phyloP scores from a whole-genome alignment of 1,284 basidiomycete species.

The Chalciporus sp. region DNA sequence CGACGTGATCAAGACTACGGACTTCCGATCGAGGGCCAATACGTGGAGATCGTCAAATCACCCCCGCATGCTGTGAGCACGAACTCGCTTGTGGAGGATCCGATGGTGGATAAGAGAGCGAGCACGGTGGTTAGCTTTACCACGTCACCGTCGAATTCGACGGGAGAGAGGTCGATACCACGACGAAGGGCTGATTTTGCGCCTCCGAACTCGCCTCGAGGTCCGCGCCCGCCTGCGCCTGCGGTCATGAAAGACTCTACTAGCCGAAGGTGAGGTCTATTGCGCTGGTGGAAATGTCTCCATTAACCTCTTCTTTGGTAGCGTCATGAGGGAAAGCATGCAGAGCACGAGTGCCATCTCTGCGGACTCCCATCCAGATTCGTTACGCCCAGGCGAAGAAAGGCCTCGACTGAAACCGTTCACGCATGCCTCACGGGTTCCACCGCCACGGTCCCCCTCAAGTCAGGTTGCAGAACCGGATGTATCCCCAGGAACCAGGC shows the following conservation, averaged over 20 bases:
- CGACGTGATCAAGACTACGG: slow-evolving; percentile 14
- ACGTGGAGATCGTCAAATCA: slow-evolving; percentile 30
- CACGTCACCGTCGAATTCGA: slow-evolving; percentile 64
- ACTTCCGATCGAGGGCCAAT: slow-evolving; percentile 34
- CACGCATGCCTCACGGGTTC: slow-evolving; percentile 68
- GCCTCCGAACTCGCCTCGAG: slow-evolving; percentile 46
- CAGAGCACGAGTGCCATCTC: slow-evolving; percentile 40
- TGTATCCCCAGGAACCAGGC: slow-evolving; percentile 33
- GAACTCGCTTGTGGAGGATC: slow-evolving; percentile 46
- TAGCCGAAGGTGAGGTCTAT: slow-evolving; percentile 27
- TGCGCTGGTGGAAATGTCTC: not conserved
- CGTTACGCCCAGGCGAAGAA: slow-evolving; percentile 30
- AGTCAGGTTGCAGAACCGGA: slow-evolving; percentile 31
- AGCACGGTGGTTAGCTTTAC: slow-evolving; percentile 49
- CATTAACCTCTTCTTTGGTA: slow-evolving; percentile 7
- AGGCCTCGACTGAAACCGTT: slow-evolving; percentile 74
- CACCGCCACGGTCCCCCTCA: slow-evolving; percentile 49
- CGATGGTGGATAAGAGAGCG: slow-evolving; percentile 39
- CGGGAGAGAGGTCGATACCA: slow-evolving; percentile 64
- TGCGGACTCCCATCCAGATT: slow-evolving; percentile 34
- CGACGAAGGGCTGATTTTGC: slow-evolving; percentile 65
- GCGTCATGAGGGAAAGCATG: slow-evolving; percentile 35
- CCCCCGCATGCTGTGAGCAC: slow-evolving; percentile 25
- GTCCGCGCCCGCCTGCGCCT: slow-evolving; percentile 25
- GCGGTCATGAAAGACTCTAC: slow-evolving; percentile 23